These are phyloP conservation scores for Rhizopus stolonifer DNA, from an alignment of 371 early-diverging fungal species.

Conservation along the genomic window DNA sequence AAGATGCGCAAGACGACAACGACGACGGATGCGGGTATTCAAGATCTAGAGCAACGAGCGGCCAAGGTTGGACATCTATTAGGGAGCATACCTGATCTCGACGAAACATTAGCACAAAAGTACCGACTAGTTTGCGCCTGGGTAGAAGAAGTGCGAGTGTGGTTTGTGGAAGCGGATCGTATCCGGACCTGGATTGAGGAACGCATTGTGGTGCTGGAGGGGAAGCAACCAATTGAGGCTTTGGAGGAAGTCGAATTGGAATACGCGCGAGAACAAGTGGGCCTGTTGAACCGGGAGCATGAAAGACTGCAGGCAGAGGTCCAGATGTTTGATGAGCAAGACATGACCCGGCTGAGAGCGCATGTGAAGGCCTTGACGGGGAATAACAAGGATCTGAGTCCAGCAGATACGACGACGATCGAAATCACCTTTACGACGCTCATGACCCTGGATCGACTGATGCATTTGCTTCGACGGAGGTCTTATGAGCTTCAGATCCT, in stretches of 20 bases:
- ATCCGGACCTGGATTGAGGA: conserved; percentile 47
- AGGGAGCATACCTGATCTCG: conserved; percentile 7
- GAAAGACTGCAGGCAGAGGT: conserved; percentile 12
- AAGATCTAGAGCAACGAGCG: conserved; percentile 38
- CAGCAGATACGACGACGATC: conserved; percentile 58
- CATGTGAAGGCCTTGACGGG: conserved; percentile 52
- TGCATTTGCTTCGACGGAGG: conserved; percentile 36
- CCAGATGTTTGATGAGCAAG: conserved; percentile 40
- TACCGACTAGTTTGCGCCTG: conserved; percentile 36
- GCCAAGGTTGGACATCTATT: conserved; percentile 19
- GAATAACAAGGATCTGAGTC: conserved; percentile 39
- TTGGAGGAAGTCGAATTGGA: conserved; percentile 26
- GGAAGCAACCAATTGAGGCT: conserved; percentile 21
- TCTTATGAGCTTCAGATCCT: conserved; percentile 44
- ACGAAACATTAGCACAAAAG: conserved; percentile 16
- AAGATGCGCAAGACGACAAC: conserved; percentile 47
- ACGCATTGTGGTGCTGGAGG: conserved; percentile 30
- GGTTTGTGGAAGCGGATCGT: conserved; percentile 52
- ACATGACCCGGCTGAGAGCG: conserved; percentile 49
- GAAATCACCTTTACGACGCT: conserved; percentile 54
- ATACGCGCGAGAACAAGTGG: conserved; percentile 27
- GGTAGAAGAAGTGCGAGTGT: conserved; percentile 53
- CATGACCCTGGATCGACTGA: conserved; percentile 45
- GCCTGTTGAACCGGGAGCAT: conserved; percentile 25
- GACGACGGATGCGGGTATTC: conserved; percentile 37